Conservation (phyloP, 164 flowering plant genomes). For the Akebia trifoliata region DNA sequence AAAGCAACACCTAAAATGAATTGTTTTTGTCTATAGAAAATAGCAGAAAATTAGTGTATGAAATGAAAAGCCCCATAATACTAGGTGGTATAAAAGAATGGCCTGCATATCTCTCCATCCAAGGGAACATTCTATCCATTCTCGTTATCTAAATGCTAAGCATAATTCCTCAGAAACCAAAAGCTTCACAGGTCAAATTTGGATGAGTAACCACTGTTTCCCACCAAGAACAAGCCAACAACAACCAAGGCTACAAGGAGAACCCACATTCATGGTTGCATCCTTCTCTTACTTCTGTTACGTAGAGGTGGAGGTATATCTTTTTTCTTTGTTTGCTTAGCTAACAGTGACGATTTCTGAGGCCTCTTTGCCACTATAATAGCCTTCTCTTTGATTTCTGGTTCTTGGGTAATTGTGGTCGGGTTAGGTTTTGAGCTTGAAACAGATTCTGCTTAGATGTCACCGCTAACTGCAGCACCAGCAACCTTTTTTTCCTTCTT, state of each 20-base stretch:
- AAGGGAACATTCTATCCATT: not conserved
- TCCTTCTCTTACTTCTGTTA: conserved; percentile 52
- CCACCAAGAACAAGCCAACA: conserved; percentile 43
- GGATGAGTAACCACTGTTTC: conserved; percentile 26
- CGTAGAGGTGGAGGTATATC: conserved; percentile 64
- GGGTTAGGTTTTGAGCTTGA: conserved; percentile 23
- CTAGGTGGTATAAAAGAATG: conserved; percentile 2
- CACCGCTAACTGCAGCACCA: conserved; percentile 15
- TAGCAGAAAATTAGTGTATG: not conserved
- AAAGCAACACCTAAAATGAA: not conserved
- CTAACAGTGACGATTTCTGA: conserved; percentile 27
- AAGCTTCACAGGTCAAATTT: conserved; percentile 21
- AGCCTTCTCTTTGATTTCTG: conserved; percentile 36
- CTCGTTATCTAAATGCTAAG: not conserved
- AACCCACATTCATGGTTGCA: conserved; percentile 68
- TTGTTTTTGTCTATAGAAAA: not conserved
- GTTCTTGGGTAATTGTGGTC: conserved; percentile 26
- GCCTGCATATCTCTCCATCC: not conserved
- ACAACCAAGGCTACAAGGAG: conserved; percentile 24
- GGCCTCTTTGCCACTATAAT: conserved; percentile 30
- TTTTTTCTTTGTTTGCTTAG: conserved; percentile 45
- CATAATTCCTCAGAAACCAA: conserved; percentile 23
- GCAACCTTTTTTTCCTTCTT: conserved; percentile 25
- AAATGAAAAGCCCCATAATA: not conserved
- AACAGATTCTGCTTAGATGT: conserved; percentile 27